A percentile compares a stretch with the other conserved stretches of the same genome.
Conservation (phyloP, 2,329 filamentous ascomycete genomes). For the Sporothrix luriei region DNA sequence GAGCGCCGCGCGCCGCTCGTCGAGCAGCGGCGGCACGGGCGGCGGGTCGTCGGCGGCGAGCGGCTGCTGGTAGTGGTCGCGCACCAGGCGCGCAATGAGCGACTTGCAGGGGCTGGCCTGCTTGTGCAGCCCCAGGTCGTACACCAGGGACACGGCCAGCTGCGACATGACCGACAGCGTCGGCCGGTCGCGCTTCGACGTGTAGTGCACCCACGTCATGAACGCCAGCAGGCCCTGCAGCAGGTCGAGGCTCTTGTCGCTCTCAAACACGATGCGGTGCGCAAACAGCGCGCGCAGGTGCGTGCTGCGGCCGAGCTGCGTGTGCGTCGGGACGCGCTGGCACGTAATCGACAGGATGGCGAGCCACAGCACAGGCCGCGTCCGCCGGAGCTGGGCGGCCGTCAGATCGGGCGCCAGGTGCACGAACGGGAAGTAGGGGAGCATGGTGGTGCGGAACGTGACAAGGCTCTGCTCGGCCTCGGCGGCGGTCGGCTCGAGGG, state of each 20-base stretch:
- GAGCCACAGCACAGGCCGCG: constrained; percentile 54
- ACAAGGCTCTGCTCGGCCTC: constrained; percentile 48
- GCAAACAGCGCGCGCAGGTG: constrained; percentile 50
- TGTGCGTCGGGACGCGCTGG: constrained; percentile 47
- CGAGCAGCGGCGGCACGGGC: constrained; percentile 38
- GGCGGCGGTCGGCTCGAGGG: constrained; percentile 39
- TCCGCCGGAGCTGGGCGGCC: constrained; percentile 45
- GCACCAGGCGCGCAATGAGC: constrained; percentile 32
- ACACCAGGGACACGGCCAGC: constrained; percentile 48
- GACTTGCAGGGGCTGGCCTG: constrained; percentile 15
- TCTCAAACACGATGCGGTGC: constrained; percentile 50
- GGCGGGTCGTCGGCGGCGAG: constrained; percentile 33
- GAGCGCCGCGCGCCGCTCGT: constrained; percentile 54
- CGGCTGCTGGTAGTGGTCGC: constrained; percentile 26
- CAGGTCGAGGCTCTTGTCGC: constrained; percentile 54
- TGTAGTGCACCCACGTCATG: constrained; percentile 35
- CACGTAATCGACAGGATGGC: constrained; percentile 52
- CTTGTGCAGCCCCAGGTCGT: constrained; percentile 52
- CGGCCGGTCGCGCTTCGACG: constrained; percentile 43
- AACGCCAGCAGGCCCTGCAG: constrained; percentile 52
- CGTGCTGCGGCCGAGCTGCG: constrained; percentile 46
- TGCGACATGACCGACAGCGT: constrained; percentile 49
- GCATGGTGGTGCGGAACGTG: constrained; percentile 47
- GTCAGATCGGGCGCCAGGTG: constrained; percentile 45
- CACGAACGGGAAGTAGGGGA: constrained; percentile 51